These are phyloP conservation scores for Phoma herbarum DNA, from an alignment of 2,329 filamentous ascomycete genomes.

Conservation along the genomic window DNA sequence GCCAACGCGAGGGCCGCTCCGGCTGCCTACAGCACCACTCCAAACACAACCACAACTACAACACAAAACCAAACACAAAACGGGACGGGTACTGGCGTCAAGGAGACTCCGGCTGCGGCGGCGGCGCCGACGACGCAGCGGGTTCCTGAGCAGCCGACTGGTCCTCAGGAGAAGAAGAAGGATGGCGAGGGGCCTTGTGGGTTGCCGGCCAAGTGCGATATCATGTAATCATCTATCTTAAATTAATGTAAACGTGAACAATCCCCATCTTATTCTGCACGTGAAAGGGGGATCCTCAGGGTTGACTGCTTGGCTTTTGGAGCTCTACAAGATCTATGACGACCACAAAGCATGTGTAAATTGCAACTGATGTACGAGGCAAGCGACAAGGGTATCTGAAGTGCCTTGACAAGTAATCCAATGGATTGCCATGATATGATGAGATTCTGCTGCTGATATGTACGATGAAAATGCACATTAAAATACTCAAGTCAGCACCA, in stretches of 20 bases:
- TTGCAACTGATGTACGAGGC: background rate
- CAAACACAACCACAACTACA: constrained; percentile 13
- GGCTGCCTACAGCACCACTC: background rate
- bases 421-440: background rate
- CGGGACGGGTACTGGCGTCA: constrained; percentile 14
- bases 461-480: constrained; percentile 15
- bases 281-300: no score
- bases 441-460: constrained; percentile 6
- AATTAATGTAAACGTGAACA: constrained; percentile 1
- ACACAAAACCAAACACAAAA: constrained; percentile 15
- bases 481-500: constrained; percentile 24
- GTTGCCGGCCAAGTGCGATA: constrained; percentile 75
- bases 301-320: background rate
- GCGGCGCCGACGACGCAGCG: constrained; percentile 29
- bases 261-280: background rate
- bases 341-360: background rate
- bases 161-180: constrained; percentile 46
- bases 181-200: constrained; percentile 77
- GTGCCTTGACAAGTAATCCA: background rate
- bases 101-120: constrained; percentile 31
- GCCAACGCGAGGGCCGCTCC: background rate
- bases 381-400: no score
- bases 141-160: constrained; percentile 26
- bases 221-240: constrained; percentile 59
- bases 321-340: background rate